Percentiles rank a stretch among this genome's conserved stretches.
phyloP scores from a whole-genome alignment of 169 alveolate genomes.

The Eimeria tenella region DNA sequence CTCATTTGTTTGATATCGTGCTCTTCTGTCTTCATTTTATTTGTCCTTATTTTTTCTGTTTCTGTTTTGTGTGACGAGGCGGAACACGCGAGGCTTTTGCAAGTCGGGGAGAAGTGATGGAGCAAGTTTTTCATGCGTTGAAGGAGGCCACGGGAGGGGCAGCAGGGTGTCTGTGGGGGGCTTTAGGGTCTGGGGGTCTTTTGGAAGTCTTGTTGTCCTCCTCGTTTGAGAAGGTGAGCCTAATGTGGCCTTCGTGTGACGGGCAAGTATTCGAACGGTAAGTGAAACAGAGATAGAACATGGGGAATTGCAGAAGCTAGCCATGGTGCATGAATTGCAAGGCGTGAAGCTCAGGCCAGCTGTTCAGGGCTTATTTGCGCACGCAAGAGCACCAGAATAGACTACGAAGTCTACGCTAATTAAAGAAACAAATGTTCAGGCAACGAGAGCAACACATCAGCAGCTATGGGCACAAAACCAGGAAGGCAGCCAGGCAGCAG shows the following conservation, averaged over 20 bases:
- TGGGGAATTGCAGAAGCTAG: too few species aligned
- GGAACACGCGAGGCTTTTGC: slow-evolving; percentile 31
- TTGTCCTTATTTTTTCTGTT: neutral
- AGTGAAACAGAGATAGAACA: too few species aligned
- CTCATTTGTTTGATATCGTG: too few species aligned
- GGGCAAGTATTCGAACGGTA: neutral
- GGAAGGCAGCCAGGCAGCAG: too few species aligned
- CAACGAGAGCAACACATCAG: too few species aligned
- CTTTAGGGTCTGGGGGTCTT: slow-evolving; percentile 39
- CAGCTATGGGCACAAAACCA: too few species aligned
- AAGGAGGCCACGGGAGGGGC: slow-evolving; percentile 35
- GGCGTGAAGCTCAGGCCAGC: neutral
- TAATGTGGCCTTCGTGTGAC: neutral
- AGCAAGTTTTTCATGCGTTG: slow-evolving; percentile 17
- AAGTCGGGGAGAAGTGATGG: neutral
- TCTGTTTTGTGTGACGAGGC: neutral
- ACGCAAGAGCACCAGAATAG: neutral
- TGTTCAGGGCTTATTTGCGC: neutral
- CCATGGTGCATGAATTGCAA: too few species aligned
- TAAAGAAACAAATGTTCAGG: too few species aligned
- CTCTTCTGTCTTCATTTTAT: too few species aligned
- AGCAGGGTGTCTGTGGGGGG: slow-evolving; percentile 37
- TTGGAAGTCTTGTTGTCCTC: slow-evolving; percentile 16
- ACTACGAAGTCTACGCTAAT: too few species aligned
- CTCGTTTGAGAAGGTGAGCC: neutral